Conservation (phyloP, 31 red algal species). For the Asparagopsis taxiformis region DNA sequence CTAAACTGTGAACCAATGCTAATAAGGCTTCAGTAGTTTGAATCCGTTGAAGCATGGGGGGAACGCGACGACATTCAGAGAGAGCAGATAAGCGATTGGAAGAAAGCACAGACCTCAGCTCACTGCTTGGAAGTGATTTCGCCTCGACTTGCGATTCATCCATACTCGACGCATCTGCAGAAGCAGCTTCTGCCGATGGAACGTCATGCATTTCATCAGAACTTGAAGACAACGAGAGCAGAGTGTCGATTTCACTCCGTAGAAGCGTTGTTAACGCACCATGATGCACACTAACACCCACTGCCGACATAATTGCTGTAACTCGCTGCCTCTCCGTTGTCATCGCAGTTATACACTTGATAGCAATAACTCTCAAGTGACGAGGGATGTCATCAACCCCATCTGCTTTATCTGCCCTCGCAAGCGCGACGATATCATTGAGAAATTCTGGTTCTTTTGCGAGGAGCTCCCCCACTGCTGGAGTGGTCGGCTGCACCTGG, state of each 20-base stretch:
- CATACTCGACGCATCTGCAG: neutral
- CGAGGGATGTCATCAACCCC: slow-evolving; percentile 65
- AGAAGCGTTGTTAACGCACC: slow-evolving; percentile 48
- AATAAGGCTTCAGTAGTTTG: slow-evolving; percentile 31
- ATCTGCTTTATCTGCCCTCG: slow-evolving; percentile 41
- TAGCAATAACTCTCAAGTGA: slow-evolving; percentile 55
- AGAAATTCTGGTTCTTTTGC: slow-evolving; percentile 65
- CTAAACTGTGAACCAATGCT: slow-evolving; percentile 34
- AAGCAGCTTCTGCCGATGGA: neutral
- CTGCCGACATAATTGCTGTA: slow-evolving; percentile 12
- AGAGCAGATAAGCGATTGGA: neutral
- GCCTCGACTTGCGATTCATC: neutral
- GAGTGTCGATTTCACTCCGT: slow-evolving; percentile 39
- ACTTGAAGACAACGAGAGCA: slow-evolving; percentile 6
- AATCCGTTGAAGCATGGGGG: neutral
- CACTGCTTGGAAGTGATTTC: neutral
- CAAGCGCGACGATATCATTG: slow-evolving; percentile 44
- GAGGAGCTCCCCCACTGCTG: slow-evolving; percentile 16
- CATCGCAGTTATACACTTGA: slow-evolving; percentile 63
- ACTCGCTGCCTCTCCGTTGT: slow-evolving; percentile 36
- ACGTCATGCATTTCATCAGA: neutral
- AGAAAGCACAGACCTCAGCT: neutral
- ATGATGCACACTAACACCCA: slow-evolving; percentile 46
- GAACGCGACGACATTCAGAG: slow-evolving; percentile 9
- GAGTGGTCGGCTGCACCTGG: slow-evolving; percentile 41